phyloP scores from a whole-genome alignment of 2,329 filamentous ascomycete species.

The Macrophomina tecta region DNA sequence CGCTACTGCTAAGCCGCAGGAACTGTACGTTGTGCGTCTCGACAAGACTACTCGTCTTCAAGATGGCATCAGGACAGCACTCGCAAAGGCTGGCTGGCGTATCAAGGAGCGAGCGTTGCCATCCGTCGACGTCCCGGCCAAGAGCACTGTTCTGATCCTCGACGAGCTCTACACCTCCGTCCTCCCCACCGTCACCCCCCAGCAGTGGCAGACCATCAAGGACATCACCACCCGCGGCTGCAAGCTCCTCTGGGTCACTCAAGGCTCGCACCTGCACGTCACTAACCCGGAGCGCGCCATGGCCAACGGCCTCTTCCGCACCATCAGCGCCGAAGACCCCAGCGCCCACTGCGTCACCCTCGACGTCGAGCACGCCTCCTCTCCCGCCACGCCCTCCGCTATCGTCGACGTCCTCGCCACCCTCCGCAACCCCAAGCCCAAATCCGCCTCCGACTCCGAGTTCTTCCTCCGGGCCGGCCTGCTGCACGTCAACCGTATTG shows the following conservation, averaged over 20 bases:
- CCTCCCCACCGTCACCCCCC: neutral
- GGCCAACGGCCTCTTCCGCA: slow-evolving; percentile 5
- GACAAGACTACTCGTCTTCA: neutral
- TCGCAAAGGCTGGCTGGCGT: neutral
- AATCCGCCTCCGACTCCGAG: neutral
- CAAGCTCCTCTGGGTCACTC: slow-evolving; percentile 12
- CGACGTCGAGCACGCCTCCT: neutral
- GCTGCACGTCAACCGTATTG: neutral
- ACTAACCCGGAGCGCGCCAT: slow-evolving; percentile 6
- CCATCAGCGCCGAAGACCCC: slow-evolving; percentile 19
- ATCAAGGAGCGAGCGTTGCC: neutral
- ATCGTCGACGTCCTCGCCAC: neutral
- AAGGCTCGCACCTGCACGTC: slow-evolving; percentile 5
- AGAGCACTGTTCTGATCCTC: slow-evolving; percentile 17
- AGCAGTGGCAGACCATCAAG: slow-evolving; percentile 11
- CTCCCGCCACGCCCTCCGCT: neutral
- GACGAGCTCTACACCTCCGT: slow-evolving; percentile 15
- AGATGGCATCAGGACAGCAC: neutral
- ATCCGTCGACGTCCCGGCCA: neutral
- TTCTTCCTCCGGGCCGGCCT: slow-evolving; percentile 12
- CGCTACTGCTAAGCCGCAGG: neutral
- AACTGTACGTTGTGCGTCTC: slow-evolving; percentile 4
- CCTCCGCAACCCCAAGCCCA: neutral
- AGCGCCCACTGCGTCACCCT: neutral
- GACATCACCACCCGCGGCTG: slow-evolving; percentile 1